Conservation (phyloP, 2,329 filamentous ascomycete species). For the Fusarium coicis region DNA sequence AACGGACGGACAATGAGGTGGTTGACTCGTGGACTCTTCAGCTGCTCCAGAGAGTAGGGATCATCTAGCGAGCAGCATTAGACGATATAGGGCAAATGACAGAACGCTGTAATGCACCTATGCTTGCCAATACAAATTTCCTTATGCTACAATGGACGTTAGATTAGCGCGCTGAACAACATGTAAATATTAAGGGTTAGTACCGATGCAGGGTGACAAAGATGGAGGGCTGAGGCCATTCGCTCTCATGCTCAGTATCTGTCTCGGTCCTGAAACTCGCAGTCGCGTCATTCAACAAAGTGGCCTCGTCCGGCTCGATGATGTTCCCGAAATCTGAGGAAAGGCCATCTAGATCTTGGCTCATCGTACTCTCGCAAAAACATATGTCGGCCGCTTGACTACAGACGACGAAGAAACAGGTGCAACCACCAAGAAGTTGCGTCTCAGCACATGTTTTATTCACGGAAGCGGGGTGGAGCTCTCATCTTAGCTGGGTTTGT, state of each 20-base stretch:
- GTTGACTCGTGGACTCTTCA: constrained; percentile 7
- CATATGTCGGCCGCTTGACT: no score
- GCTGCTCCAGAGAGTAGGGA: constrained; percentile 7
- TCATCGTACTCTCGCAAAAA: neutral
- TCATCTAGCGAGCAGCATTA: neutral
- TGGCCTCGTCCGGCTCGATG: neutral
- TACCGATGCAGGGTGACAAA: constrained; percentile 12
- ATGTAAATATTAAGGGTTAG: rapidly evolving
- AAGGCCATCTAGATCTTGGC: neutral
- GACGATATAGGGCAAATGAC: rapidly evolving
- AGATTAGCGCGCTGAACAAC: neutral
- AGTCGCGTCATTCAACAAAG: neutral
- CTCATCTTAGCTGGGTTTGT: neutral
- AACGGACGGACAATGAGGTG: constrained; percentile 8
- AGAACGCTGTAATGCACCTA: neutral
- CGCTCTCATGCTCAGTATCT: neutral
- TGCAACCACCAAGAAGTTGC: no score
- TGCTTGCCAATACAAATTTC: constrained; percentile 13
- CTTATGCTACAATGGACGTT: neutral
- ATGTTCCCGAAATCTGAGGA: neutral
- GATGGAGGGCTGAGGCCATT: neutral
- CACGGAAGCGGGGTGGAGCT: neutral
- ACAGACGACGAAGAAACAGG: neutral
- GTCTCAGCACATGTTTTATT: neutral
- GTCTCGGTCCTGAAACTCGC: neutral